Percentiles rank a stretch among this genome's conserved stretches.
phyloP scores from a whole-genome alignment of 2,329 filamentous ascomycete species.

The Pseudocercospora ulei region DNA sequence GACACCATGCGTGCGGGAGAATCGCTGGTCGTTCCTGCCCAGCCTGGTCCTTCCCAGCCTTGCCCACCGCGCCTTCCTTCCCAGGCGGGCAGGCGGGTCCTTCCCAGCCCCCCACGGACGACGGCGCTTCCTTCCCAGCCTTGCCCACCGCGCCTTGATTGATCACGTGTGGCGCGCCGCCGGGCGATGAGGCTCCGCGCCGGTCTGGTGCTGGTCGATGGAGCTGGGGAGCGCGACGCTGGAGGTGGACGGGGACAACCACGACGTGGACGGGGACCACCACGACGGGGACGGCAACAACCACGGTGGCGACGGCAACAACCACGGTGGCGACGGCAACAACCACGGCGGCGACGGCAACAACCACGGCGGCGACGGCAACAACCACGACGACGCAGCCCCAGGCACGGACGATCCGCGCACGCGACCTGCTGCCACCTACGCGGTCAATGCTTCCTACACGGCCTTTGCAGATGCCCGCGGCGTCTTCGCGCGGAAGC shows the following conservation, averaged over 20 bases:
- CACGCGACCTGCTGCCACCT: constrained; percentile 8
- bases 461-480: constrained; percentile 18
- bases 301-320: neutral
- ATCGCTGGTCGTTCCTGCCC: too few relatives aligned
- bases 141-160: too few relatives aligned
- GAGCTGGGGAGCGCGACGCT: constrained; percentile 13
- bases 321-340: neutral
- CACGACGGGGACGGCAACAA: too few relatives aligned
- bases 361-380: neutral
- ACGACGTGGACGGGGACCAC: too few relatives aligned
- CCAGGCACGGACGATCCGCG: neutral
- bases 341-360: neutral
- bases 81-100: too few relatives aligned
- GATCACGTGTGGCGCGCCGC: neutral
- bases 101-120: too few relatives aligned
- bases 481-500: constrained; percentile 16
- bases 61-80: too few relatives aligned
- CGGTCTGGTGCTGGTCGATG: constrained; percentile 7
- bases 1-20: too few relatives aligned
- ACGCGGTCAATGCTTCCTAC: constrained; percentile 21
- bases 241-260: too few relatives aligned
- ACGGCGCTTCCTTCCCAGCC: too few relatives aligned
- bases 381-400: neutral
- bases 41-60: too few relatives aligned
- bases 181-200: neutral